These are phyloP conservation scores for Pulveroboletus sp. DNA, from an alignment of 768 basidiomycete genomes.

Conservation along the genomic window DNA sequence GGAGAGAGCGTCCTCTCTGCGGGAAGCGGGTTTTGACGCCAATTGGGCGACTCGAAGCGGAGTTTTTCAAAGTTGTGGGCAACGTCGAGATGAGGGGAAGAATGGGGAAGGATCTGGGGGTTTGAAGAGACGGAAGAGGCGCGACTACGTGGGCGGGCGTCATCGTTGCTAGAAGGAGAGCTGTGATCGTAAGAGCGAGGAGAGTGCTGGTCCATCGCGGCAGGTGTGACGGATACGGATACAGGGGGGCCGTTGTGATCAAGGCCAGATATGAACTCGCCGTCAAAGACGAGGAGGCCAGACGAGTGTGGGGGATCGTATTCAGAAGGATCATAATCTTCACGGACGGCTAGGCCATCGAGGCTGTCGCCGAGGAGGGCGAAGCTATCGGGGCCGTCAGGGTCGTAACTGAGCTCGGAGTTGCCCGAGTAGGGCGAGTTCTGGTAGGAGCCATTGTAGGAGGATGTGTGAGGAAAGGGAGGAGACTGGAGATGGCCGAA, in stretches of 20 bases:
- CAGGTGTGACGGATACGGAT: constrained; percentile 39
- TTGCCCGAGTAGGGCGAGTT: constrained; percentile 67
- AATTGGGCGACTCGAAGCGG: constrained; percentile 63
- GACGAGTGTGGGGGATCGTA: constrained; percentile 59
- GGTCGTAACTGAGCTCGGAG: constrained; percentile 61
- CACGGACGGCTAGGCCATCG: constrained; percentile 30
- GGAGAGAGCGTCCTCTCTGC: constrained; percentile 36
- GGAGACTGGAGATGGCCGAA: constrained; percentile 35
- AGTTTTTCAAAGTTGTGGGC: constrained; percentile 58
- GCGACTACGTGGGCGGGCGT: constrained; percentile 50
- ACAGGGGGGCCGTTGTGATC: constrained; percentile 32
- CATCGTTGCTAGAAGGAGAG: constrained; percentile 61
- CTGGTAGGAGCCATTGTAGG: constrained; percentile 65
- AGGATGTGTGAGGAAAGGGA: constrained; percentile 50
- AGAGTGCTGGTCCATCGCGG: constrained; percentile 34
- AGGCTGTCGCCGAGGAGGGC: constrained; percentile 49
- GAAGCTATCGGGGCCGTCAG: constrained; percentile 47
- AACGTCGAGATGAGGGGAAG: constrained; percentile 58
- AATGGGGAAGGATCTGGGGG: constrained; percentile 37
- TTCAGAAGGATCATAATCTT: constrained; percentile 72
- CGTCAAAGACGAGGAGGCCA: constrained; percentile 58
- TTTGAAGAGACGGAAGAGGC: constrained; percentile 71
- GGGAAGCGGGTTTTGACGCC: constrained; percentile 50
- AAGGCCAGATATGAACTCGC: constrained; percentile 37
- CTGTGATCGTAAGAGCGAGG: constrained; percentile 56